These are phyloP conservation scores for Aureobasidium sp. DNA, from an alignment of 2,329 filamentous ascomycete genomes.

Conservation along the genomic window DNA sequence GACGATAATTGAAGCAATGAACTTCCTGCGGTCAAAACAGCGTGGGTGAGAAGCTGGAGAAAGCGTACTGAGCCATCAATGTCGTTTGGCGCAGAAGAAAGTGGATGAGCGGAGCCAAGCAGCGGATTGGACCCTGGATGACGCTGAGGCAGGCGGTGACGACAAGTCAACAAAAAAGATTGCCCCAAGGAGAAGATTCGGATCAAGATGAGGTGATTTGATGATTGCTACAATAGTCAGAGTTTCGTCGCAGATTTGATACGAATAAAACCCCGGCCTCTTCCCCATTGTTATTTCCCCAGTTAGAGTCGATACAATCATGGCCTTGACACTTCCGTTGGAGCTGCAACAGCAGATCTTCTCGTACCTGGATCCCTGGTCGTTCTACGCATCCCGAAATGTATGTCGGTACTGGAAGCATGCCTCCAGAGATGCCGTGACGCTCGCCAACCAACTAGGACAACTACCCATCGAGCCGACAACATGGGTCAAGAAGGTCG, in stretches of 20 bases:
- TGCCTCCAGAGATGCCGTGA: conserved; percentile 22
- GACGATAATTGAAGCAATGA: neutral
- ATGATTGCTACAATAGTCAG: neutral
- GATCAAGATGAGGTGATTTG: conserved; percentile 6
- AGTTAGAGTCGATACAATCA: neutral
- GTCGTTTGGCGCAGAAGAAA: neutral
- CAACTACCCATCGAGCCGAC: conserved; percentile 22
- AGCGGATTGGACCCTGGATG: neutral
- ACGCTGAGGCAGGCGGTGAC: neutral
- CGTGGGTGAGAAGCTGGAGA: conserved; percentile 4
- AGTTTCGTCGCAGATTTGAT: neutral
- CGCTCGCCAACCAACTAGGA: conserved; percentile 22
- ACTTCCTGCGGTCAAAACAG: neutral
- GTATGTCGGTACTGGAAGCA: conserved; percentile 27
- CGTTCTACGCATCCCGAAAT: conserved; percentile 23
- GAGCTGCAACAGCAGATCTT: conserved; percentile 28
- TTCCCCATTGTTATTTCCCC: neutral
- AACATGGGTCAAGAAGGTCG: conserved; percentile 16
- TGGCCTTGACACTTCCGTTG: conserved; percentile 19
- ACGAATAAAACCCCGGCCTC: neutral
- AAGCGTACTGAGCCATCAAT: neutral
- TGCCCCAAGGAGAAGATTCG: neutral
- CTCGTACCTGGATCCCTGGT: conserved; percentile 22
- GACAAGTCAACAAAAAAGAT: conserved; percentile 7
- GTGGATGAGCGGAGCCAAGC: neutral